phyloP scores from a whole-genome alignment of 768 basidiomycete genomes.

The Tulasnella sp. region DNA sequence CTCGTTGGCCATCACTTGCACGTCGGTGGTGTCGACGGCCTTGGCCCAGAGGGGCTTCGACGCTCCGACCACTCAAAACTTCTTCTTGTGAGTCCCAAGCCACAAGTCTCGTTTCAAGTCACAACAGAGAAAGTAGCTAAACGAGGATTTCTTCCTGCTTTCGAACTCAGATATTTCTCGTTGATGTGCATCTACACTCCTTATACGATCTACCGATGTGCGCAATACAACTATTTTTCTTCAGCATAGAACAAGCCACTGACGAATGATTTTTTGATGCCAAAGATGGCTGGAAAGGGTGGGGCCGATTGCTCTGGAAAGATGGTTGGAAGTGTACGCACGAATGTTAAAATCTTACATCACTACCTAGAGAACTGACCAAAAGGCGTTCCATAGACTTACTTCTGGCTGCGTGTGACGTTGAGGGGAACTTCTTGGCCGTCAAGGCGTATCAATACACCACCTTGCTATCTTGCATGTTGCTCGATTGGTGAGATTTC shows the following conservation, averaged over 20 bases:
- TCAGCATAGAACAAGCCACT: not conserved
- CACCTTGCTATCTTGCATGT: conserved; percentile 77
- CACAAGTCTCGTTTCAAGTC: too few relatives aligned
- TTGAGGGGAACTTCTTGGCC: conserved; percentile 80
- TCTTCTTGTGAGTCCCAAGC: conserved; percentile 64
- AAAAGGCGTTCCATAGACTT: conserved; percentile 40
- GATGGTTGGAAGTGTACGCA: conserved; percentile 83
- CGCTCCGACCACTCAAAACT: conserved; percentile 69
- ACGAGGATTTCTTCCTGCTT: too few relatives aligned
- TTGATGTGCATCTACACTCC: conserved; percentile 70
- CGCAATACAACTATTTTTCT: conserved; percentile 22
- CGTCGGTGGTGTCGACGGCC: conserved; percentile 77
- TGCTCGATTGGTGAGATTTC: conserved; percentile 65
- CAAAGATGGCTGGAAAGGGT: conserved; percentile 72
- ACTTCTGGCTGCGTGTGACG: conserved; percentile 67
- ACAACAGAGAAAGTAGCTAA: too few relatives aligned
- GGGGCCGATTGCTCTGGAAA: conserved; percentile 55
- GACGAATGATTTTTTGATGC: conserved; percentile 1
- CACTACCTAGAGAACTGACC: not conserved
- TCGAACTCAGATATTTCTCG: conserved; percentile 53
- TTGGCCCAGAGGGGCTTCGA: conserved; percentile 57
- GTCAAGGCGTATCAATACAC: conserved; percentile 83
- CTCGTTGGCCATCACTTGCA: conserved; percentile 80
- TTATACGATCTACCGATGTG: conserved; percentile 81
- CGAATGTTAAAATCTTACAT: not conserved